Base-by-base conservation (phyloP, 1,284 basidiomycete species). In the Ceraceosorus bombacis region DNA sequence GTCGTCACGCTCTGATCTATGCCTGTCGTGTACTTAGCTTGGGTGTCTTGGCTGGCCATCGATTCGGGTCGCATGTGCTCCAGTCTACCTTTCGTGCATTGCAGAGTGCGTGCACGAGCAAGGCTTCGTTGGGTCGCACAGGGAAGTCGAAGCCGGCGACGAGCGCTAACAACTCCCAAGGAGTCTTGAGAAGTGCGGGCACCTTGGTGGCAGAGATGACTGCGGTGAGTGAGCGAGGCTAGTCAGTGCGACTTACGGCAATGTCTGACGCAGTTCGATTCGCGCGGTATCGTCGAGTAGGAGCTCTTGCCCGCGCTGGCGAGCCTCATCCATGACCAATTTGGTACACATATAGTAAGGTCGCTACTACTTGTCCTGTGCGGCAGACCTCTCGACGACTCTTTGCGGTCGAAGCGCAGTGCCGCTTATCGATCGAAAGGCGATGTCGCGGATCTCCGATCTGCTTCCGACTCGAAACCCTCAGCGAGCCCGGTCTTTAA, bases 21-120 rank as follows among this genome's bases (percentile, higher is more conserved):
- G 15, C 58, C 5, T n/a, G 6, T 13, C 17, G 17, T 40, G 5
- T 52, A 37, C 10, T 15, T 43, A 62, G 58, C 58, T 68, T 68
- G 49, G 52, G 58, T 9, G 59, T 55, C 5, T 62, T 77, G 6
- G 61, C 71, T 17, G 60, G 59, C 10, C 75, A 77, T 53, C 60
- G 75, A n/a, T 77, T 71, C 49, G 75, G 70, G 37, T 74, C 72
- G 3, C 75, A 77, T 63, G 73, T 76, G 17, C 58, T 70, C 4
- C 68, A 74, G 40, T 57, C 70, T 4, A 60, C 62, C 41, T 66
- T 74, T 13, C 49, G 54, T 8, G 59, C 66, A 5, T 65, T 74
- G 12, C 71, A 73, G 66, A 41, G 53, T 62, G 61, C 15, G 63
- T 54, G 4, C 41, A 56, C 3, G 50, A 58, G 2, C 55, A 64